A percentile compares a stretch with the other conserved stretches of the same genome.
phyloP scores from a whole-genome alignment of 352 stramenopile species.

The Globisporangium echinulatum region DNA sequence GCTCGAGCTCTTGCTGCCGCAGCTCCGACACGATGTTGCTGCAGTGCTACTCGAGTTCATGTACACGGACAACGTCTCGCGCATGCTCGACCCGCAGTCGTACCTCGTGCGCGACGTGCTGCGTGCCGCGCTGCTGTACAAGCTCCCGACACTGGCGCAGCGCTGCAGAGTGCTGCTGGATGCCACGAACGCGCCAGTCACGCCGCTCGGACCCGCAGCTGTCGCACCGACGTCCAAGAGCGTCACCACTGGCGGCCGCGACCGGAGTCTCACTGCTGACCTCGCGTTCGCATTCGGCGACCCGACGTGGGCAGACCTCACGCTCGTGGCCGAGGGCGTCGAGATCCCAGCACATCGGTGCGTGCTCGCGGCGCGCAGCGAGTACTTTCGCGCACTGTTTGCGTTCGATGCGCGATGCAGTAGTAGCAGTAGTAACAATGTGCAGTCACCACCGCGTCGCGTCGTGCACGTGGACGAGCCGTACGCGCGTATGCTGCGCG shows the following conservation, averaged over 20 bases:
- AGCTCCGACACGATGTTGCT: conserved; percentile 46
- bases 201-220: not conserved
- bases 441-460: not conserved
- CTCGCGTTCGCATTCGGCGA: conserved; percentile 47
- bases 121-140: conserved; percentile 32
- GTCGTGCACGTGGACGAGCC: conserved; percentile 55
- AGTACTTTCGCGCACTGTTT: conserved; percentile 60
- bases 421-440: not conserved
- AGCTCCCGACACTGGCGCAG: conserved; percentile 29
- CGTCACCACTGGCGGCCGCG: not conserved
- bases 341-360: conserved; percentile 50
- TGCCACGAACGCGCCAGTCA: not conserved
- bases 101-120: conserved; percentile 58
- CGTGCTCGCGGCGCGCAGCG: conserved; percentile 54
- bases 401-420: conserved; percentile 21
- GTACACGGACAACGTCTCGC: conserved; percentile 60
- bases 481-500: conserved; percentile 34
- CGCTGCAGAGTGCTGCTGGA: conserved; percentile 24
- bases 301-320: conserved; percentile 39
- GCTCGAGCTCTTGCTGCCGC: conserved; percentile 41
- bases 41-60: conserved; percentile 57
- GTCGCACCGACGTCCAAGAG: conserved; percentile 4
- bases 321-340: conserved; percentile 36
- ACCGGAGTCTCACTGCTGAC: conserved; percentile 27
- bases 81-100: conserved; percentile 33